phyloP scores from a whole-genome alignment of 1,139 yeast genomes.

The Debaryomyces sp. region DNA sequence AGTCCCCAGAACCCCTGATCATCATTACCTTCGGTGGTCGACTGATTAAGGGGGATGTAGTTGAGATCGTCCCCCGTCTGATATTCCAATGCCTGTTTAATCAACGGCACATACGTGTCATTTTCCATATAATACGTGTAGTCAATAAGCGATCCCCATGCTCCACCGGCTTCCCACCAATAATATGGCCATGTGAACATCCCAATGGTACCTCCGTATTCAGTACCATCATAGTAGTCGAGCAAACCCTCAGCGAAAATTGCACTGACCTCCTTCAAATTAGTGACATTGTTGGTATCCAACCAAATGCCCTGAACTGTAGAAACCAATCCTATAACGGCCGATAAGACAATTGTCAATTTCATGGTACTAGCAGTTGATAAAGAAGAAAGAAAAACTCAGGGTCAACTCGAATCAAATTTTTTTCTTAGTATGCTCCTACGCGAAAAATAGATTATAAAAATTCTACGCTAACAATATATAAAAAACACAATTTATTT shows the following conservation, averaged over 20 bases:
- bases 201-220: conserved; percentile 75
- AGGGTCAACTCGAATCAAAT: neutral
- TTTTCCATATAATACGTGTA: conserved; percentile 65
- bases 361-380: conserved; percentile 4
- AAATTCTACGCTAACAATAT: neutral
- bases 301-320: conserved; percentile 27
- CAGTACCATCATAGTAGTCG: conserved; percentile 69
- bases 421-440: neutral
- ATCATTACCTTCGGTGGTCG: conserved; percentile 84
- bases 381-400: conserved; percentile 1
- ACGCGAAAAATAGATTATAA: neutral
- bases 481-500: conserved; percentile 1
- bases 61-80: conserved; percentile 70
- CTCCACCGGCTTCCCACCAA: conserved; percentile 97
- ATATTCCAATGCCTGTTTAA: conserved; percentile 60
- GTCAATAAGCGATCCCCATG: conserved; percentile 77
- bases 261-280: conserved; percentile 53
- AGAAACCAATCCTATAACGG: conserved; percentile 8
- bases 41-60: conserved; percentile 75
- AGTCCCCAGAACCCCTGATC: conserved; percentile 94
- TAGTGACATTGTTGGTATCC: conserved; percentile 42
- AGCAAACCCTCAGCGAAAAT: conserved; percentile 64
- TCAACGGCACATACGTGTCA: conserved; percentile 55
- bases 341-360: conserved; percentile 1
- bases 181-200: conserved; percentile 76